Conservation (phyloP, 2,329 filamentous ascomycete species). For the Cryphonectria nitschkei region DNA sequence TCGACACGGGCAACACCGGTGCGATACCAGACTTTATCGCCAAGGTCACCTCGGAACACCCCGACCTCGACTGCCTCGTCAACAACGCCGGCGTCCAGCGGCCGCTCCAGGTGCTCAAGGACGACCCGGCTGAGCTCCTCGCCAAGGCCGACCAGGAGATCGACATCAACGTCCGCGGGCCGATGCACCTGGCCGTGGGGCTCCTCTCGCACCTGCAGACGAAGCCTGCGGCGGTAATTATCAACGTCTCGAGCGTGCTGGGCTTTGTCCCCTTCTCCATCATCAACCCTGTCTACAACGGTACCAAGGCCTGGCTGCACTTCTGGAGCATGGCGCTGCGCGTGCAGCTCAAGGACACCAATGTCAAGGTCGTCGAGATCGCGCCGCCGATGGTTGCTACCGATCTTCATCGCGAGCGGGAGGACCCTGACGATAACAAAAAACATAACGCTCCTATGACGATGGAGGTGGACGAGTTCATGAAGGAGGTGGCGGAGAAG, state of each 20-base stretch:
- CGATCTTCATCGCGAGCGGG: slow-evolving; percentile 58
- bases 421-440: slow-evolving; percentile 62
- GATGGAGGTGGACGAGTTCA: slow-evolving; percentile 58
- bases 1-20: slow-evolving; percentile 52
- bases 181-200: slow-evolving; percentile 56
- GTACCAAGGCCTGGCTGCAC: slow-evolving; percentile 61
- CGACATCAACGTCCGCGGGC: slow-evolving; percentile 60
- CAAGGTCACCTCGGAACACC: slow-evolving; percentile 51
- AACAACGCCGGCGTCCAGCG: slow-evolving; percentile 64
- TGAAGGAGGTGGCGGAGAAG: slow-evolving; percentile 49
- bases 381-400: slow-evolving; percentile 58
- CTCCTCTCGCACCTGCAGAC: slow-evolving; percentile 54
- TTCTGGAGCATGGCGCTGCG: slow-evolving; percentile 60
- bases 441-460: slow-evolving; percentile 54
- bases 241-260: slow-evolving; percentile 59
- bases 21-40: slow-evolving; percentile 50
- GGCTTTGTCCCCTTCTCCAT: slow-evolving; percentile 56
- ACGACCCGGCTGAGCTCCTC: slow-evolving; percentile 47
- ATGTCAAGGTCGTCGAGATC: slow-evolving; percentile 57
- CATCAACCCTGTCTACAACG: slow-evolving; percentile 63
- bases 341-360: slow-evolving; percentile 49
- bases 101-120: slow-evolving; percentile 49
- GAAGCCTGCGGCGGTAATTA: slow-evolving; percentile 46
- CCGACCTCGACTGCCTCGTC: slow-evolving; percentile 59
- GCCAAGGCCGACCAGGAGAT: slow-evolving; percentile 59